Conservation (phyloP, 1,139 yeast species). For the Candida sp. region DNA sequence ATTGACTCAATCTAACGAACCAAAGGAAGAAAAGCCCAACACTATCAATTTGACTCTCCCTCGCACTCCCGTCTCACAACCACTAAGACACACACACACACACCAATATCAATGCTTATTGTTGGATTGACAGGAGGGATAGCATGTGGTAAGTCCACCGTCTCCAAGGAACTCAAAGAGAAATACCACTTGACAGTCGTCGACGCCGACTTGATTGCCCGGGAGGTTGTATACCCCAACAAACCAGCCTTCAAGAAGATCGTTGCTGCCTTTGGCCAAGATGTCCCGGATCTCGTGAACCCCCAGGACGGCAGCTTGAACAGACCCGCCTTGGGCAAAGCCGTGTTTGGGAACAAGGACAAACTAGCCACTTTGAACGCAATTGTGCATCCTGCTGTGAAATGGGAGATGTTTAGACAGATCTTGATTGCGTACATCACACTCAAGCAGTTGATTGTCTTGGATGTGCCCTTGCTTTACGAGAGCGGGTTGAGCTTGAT, state of each 20-base stretch:
- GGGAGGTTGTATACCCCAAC: slow-evolving; percentile 85
- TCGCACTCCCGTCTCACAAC: background rate
- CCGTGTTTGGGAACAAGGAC: slow-evolving; percentile 71
- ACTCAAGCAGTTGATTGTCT: slow-evolving; percentile 58
- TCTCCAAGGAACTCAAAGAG: slow-evolving; percentile 60
- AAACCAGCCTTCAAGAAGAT: slow-evolving; percentile 70
- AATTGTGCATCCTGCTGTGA: slow-evolving; percentile 91
- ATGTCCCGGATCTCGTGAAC: slow-evolving; percentile 58
- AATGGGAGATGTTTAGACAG: slow-evolving; percentile 64
- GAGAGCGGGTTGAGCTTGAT: slow-evolving; percentile 74
- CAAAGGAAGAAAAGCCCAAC: background rate
- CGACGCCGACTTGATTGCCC: slow-evolving; percentile 92
- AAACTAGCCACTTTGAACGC: slow-evolving; percentile 64
- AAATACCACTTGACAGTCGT: slow-evolving; percentile 62
- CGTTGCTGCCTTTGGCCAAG: slow-evolving; percentile 57
- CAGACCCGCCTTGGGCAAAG: slow-evolving; percentile 75
- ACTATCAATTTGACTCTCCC: background rate
- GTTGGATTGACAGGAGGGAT: slow-evolving; percentile 97
- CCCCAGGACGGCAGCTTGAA: slow-evolving; percentile 57
- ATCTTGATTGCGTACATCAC: slow-evolving; percentile 59
- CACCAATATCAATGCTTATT: slow-evolving; percentile 62
- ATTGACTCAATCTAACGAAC: background rate
- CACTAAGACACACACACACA: background rate
- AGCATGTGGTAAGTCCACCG: slow-evolving; percentile 95
- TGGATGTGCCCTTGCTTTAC: slow-evolving; percentile 91